These are phyloP conservation scores for Vaccinium myrtillus DNA, from an alignment of 148 eudicot genomes.

Conservation along the genomic window DNA sequence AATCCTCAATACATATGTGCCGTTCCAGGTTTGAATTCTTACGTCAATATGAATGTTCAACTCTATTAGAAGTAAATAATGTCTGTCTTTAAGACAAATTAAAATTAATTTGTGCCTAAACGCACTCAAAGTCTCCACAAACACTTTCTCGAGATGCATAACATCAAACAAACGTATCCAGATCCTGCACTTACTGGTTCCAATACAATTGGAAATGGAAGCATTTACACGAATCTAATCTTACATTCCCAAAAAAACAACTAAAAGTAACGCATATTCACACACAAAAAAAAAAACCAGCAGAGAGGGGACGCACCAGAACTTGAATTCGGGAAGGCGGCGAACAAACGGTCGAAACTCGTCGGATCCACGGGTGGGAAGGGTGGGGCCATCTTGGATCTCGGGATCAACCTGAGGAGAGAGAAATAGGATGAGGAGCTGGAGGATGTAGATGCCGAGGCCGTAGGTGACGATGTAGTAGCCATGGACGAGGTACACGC, in stretches of 20 bases:
- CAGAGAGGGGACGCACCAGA: conserved; percentile 30
- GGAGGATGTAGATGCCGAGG: conserved; percentile 50
- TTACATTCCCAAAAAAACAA: neutral
- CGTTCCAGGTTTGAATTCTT: neutral
- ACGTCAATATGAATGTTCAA: neutral
- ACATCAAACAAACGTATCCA: neutral
- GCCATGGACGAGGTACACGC: conserved; percentile 47
- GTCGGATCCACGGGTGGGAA: conserved; percentile 52
- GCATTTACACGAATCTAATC: neutral
- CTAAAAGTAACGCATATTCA: neutral
- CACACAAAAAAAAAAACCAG: no score
- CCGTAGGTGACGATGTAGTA: conserved; percentile 51
- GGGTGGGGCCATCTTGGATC: conserved; percentile 42
- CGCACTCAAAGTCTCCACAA: no score
- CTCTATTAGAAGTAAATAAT: neutral
- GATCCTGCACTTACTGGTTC: neutral
- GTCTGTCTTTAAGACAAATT: no score
- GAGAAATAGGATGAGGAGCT: conserved; percentile 44
- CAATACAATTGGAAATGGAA: neutral
- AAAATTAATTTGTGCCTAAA: no score
- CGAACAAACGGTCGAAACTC: conserved; percentile 64
- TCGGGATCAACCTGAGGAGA: conserved; percentile 62
- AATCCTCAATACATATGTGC: neutral
- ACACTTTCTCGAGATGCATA: neutral
- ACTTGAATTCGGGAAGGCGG: conserved; percentile 60